phyloP scores from a whole-genome alignment of 78 protist genomes.

The Dictyostelium purpureum region DNA sequence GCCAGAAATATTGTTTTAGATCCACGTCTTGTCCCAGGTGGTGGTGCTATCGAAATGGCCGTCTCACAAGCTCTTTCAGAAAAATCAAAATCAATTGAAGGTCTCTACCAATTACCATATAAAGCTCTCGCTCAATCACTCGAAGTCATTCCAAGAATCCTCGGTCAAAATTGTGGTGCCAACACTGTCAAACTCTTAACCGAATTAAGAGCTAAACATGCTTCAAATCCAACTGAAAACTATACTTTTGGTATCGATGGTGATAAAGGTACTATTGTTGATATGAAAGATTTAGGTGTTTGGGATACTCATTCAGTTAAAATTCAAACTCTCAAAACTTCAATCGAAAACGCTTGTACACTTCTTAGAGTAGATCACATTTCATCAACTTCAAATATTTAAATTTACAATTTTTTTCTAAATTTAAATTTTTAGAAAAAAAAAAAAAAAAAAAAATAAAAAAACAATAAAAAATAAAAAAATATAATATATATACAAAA shows the following conservation, averaged over 20 bases:
- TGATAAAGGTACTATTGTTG: slow-evolving; percentile 88
- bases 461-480: neutral
- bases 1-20: slow-evolving; percentile 96
- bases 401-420: neutral
- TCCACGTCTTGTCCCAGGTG: slow-evolving; percentile 99
- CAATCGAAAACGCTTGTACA: slow-evolving; percentile 97
- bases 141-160: slow-evolving; percentile 97
- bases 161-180: slow-evolving; percentile 99
- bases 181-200: slow-evolving; percentile 96
- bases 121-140: slow-evolving; percentile 94
- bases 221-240: slow-evolving; percentile 80
- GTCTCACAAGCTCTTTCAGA: slow-evolving; percentile 86
- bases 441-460: no score
- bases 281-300: slow-evolving; percentile 92
- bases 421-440: no score
- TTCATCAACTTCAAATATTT: slow-evolving; percentile 87
- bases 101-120: slow-evolving; percentile 95
- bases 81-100: slow-evolving; percentile 91
- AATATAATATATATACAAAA: neutral
- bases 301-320: slow-evolving; percentile 97
- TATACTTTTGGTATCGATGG: slow-evolving; percentile 98
- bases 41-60: slow-evolving; percentile 99
- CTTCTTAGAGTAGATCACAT: slow-evolving; percentile 98
- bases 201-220: slow-evolving; percentile 98
- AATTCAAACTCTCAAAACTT: slow-evolving; percentile 97